phyloP scores from a whole-genome alignment of 2,329 filamentous ascomycete genomes.

The Exophiala sideris region DNA sequence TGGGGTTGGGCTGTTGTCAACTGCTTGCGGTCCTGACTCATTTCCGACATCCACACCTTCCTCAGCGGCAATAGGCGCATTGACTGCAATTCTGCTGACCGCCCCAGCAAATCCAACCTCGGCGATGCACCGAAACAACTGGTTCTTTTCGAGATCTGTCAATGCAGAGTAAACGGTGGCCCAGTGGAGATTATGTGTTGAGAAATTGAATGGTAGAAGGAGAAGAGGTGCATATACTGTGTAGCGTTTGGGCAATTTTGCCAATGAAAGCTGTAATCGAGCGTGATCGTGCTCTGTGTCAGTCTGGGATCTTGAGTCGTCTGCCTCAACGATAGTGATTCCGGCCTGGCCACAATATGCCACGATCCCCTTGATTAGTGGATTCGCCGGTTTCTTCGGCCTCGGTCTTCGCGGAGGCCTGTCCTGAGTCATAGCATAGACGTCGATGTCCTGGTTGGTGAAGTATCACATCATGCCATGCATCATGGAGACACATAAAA shows the following conservation, averaged over 20 bases:
- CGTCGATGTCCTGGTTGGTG: too few relatives aligned
- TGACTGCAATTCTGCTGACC: conserved; percentile 57
- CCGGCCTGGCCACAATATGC: conserved; percentile 3
- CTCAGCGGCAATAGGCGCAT: conserved; percentile 50
- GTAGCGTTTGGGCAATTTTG: conserved; percentile 44
- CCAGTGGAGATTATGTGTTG: conserved; percentile 35
- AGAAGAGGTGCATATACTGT: conserved; percentile 57
- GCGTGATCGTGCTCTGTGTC: background rate
- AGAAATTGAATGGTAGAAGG: conserved; percentile 51
- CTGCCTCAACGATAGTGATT: background rate
- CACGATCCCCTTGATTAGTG: conserved; percentile 12
- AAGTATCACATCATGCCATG: too few relatives aligned
- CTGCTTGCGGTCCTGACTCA: background rate
- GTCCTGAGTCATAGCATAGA: background rate
- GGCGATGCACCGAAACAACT: conserved; percentile 43
- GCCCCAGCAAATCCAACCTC: conserved; percentile 35
- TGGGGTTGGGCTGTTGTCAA: conserved; percentile 4
- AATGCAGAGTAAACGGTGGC: conserved; percentile 32
- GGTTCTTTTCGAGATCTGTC: conserved; percentile 30
- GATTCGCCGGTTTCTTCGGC: conserved; percentile 14
- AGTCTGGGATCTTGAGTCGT: background rate
- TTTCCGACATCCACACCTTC: background rate
- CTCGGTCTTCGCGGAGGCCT: background rate
- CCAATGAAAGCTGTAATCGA: background rate
- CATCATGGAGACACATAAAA: too few relatives aligned